Evolutionary conservation across 148 eudicot genomes (phyloP), one percentile per base, ranked within the genome.

Genomic region (Nepenthes mirabilis): DNA sequence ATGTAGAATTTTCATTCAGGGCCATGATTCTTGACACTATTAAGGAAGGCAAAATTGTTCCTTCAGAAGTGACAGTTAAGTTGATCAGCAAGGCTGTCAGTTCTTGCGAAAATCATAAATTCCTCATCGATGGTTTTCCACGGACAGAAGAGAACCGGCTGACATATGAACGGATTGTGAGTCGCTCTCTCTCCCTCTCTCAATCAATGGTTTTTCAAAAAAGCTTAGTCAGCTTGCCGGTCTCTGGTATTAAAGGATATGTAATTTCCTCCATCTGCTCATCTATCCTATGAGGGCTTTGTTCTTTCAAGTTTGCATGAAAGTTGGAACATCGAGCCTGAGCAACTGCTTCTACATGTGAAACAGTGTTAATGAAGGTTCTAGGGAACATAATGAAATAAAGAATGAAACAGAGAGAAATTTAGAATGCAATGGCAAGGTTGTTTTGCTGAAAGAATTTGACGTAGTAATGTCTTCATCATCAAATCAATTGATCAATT

Each of bases 91-190:
- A 71, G 68, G 96, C 94, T 64, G 76, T 93, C 62, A 81, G 66
- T 57, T 73, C 79, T 33, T 74, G 82, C 47, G 61, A 75, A 37
- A 88, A 82, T 64, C 73, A 83, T 63, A 93, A 75, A 71, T 85
- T 83, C 62, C 82, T 93, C 13, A 83, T 93, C 72, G 98, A 93
- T 82, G 98, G 98, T 57, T 93, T 93, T 53, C 98, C 98, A 52
- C 76, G 96, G 70, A 82, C 78, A 57, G 94, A 93, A 70, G 98
- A 93, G 75, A 93, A 93, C 62, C 86, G 95, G 33, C 36, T 77
- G 72, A 64, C 96, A 32, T 93, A 83, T 79, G 98, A 93, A 67
- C 76, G 72, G 11, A 81, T 83, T 61, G 98, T 88, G 79, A 86
- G 96, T 82, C 61, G 52, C 50, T 36, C 62, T 70, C 49, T 58